These are phyloP conservation scores for Saccharomycopsis selenospora DNA, from an alignment of 805 yeast species.

Conservation along the genomic window DNA sequence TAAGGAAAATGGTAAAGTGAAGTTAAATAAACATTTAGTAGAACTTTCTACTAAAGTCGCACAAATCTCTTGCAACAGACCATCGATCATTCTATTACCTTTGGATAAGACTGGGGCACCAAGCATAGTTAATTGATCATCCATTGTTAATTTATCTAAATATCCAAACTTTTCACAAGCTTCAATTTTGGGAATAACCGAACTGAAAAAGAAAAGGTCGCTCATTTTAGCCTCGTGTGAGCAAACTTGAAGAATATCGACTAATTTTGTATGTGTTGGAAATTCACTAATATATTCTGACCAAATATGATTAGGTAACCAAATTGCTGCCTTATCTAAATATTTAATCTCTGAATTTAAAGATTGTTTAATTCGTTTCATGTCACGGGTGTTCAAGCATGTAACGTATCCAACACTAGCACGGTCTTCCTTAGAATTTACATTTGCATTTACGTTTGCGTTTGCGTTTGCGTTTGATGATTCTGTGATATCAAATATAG, in stretches of 20 bases:
- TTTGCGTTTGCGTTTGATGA: background rate
- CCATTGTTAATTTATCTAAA: constrained; percentile 38
- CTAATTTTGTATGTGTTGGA: constrained; percentile 41
- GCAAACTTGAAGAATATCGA: constrained; percentile 42
- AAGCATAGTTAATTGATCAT: constrained; percentile 50
- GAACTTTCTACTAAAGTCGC: constrained; percentile 40
- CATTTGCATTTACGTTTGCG: background rate
- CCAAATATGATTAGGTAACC: constrained; percentile 77
- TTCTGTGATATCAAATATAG: background rate
- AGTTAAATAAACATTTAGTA: constrained; percentile 11
- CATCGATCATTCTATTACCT: constrained; percentile 29
- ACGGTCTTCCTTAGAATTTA: background rate
- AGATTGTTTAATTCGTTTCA: constrained; percentile 38
- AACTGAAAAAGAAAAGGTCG: constrained; percentile 32
- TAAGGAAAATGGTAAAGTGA: constrained; percentile 27
- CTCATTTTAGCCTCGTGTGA: constrained; percentile 33
- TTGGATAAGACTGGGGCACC: constrained; percentile 55
- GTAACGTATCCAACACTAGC: constrained; percentile 16
- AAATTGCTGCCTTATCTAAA: constrained; percentile 56
- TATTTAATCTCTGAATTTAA: constrained; percentile 46
- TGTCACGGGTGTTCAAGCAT: constrained; percentile 22
- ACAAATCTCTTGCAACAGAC: constrained; percentile 42
- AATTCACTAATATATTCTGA: constrained; percentile 55
- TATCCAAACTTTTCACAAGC: constrained; percentile 40
- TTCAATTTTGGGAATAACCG: constrained; percentile 32